Conservation (phyloP, 2,329 filamentous ascomycete genomes). For the Chrysoporthe deuterocubensis region DNA sequence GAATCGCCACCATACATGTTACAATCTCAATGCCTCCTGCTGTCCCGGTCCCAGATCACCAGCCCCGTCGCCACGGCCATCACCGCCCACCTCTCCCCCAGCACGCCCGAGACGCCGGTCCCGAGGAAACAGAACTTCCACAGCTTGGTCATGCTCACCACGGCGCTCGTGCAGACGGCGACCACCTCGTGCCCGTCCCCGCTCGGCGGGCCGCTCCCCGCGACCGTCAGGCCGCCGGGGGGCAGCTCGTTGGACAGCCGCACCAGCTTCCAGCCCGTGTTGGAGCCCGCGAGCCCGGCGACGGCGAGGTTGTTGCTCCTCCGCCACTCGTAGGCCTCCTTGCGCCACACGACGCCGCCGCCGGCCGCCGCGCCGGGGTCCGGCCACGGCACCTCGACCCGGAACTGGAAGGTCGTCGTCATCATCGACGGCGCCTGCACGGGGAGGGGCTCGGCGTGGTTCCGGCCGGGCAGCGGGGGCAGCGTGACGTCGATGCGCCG, state of each 20-base stretch:
- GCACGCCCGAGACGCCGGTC: constrained; percentile 41
- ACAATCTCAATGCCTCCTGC: constrained; percentile 1
- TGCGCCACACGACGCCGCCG: constrained; percentile 19
- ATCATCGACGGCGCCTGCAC: constrained; percentile 21
- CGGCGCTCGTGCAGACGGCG: constrained; percentile 41
- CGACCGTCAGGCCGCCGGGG: constrained; percentile 25
- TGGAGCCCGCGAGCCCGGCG: constrained; percentile 37
- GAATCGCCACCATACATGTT: not conserved
- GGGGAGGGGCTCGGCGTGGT: constrained; percentile 25
- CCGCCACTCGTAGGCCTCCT: constrained; percentile 50
- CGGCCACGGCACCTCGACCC: constrained; percentile 39
- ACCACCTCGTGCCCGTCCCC: constrained; percentile 48
- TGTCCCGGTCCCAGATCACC: constrained; percentile 42
- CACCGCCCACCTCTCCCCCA: constrained; percentile 48
- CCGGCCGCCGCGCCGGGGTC: not conserved
- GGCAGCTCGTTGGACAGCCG: constrained; percentile 36
- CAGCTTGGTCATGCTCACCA: constrained; percentile 40
- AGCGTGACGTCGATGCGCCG: constrained; percentile 36
- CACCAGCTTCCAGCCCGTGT: constrained; percentile 47
- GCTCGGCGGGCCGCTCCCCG: constrained; percentile 32
- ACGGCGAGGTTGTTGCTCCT: constrained; percentile 42
- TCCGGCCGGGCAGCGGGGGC: constrained; percentile 34
- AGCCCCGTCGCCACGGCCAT: constrained; percentile 47
- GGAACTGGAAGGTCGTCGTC: constrained; percentile 33
- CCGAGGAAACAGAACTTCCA: constrained; percentile 47